A percentile compares a stretch with the other conserved stretches of the same genome.
phyloP scores from a whole-genome alignment of 73 alveolate species.

The Symbiodinium pilosum region DNA sequence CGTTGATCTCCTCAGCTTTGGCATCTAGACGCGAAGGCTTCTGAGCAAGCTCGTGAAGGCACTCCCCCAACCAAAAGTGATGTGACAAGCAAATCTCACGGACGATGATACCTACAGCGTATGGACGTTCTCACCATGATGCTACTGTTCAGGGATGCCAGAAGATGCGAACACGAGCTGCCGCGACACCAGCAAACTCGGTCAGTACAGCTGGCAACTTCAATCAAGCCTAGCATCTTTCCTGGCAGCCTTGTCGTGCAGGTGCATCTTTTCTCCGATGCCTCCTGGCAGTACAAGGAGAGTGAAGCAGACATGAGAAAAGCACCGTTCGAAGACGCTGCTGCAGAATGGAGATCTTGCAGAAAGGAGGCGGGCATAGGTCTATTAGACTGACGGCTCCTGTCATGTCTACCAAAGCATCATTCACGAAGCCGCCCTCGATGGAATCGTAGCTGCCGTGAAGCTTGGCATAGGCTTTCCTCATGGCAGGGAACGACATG shows the following conservation, averaged over 20 bases:
- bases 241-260: conserved; percentile 19
- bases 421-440: conserved; percentile 96
- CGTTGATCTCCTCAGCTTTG: conserved; percentile 74
- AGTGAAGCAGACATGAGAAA: not conserved
- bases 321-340: not conserved
- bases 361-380: not conserved
- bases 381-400: conserved; percentile 95
- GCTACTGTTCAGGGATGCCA: no score
- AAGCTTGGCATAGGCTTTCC: conserved; percentile 97
- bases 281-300: conserved; percentile 26
- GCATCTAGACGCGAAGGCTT: not conserved
- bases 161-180: no score
- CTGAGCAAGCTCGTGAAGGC: not conserved
- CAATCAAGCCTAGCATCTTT: conserved; percentile 1
- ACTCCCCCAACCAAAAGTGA: not conserved
- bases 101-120: no score
- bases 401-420: conserved; percentile 97
- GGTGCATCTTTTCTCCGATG: conserved; percentile 71
- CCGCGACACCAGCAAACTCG: no score
- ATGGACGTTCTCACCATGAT: no score
- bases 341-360: not conserved
- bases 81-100: no score
- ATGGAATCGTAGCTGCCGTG: conserved; percentile 96
- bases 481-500: no score
- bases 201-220: not conserved